Evolutionary conservation across 768 basidiomycete genomes (phyloP), one percentile per base, ranked within the genome.

Genomic region (Hypholoma sublateritium): DNA sequence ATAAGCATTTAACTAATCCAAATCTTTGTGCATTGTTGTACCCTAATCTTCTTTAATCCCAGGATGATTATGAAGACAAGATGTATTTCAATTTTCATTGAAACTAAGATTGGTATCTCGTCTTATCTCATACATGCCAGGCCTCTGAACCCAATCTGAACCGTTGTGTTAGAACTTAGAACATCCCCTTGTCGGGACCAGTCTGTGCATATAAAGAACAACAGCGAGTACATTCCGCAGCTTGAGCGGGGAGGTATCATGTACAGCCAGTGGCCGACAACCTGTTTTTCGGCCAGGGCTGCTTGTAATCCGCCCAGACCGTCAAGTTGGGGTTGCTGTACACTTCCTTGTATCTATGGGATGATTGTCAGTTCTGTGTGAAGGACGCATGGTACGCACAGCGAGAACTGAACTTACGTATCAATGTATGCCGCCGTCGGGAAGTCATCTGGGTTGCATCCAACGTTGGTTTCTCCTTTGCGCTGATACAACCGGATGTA

Each of bases 391-490:
- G 32, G 73, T 70, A 49, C n/a, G 35, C 4, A 39, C 43, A 1
- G 53, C 12, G 1, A 34, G 28, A 55, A 17, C 61, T 24, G 41
- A 24, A 48, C 70, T 14, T 69, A 88, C 84, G 79, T 72, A 22
- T 85, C 67, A 62, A 94, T 95, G 66, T 95, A 95, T 1, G 77
- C 70, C 12, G 74, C 67, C 0, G 93, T 95, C 0, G 93, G 92
- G 67, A 78, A 84, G 16, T 80, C 77, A 2, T 65, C 60, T 5
- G 92, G 90, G 65, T 91, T 87, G 60, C 86, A 88, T 1, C 85
- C 85, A 53, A 84, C 72, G 58, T 83, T 85, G 36, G 75, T 69
- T 42, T 67, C 55, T 53, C 77, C 72, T 50, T 74, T 72, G 11
- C 72, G 73, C 59, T 86, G 85, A 63, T 86, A 87, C 1, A 95